Base-by-base conservation (phyloP, 1,139 yeast genomes). In the Saccharomyces hybrid region DNA sequence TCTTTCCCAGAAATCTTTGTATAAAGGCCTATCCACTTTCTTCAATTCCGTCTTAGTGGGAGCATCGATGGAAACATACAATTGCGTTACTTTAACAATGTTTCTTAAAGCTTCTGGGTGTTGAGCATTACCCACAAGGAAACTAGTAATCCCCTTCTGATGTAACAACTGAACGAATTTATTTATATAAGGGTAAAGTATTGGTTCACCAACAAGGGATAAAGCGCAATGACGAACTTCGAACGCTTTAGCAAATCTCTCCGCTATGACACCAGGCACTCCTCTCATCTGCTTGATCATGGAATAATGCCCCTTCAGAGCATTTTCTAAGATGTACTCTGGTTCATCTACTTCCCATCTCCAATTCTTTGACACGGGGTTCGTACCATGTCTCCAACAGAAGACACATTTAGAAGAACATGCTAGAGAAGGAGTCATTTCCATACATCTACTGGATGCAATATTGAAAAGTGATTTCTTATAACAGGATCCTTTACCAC, bases 371-470 rank as follows among this genome's bases (percentile, higher is more conserved):
- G 97, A 97, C 1, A 91, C 97, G 0, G 98, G 98, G 65, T 90
- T 91, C 3, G 97, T 90, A 50, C 97, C 97, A 68, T 91, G 97
- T 68, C 98, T 80, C 98, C 98, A 90, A 73, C 98, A 90, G 68
- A 90, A 90, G 2, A 90, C 97, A 77, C 98, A 90, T 70, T 90
- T 90, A 69, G 90, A 90, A 9, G 97, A 88, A 70, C 98, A 90
- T 5, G 97, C 93, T 56, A 90, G 75, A 1, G 96, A 86, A 1
- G 98, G 97, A 0, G 98, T 90, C 2, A 97, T 83, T 69, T 90
- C 98, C 97, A 90, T 90, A 73, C 98, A 91, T 58, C 91, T 75
- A 71, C 93, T 97, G 1, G 95, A 86, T 58, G 79, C 81, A 63
- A 90, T 90, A 28, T 97, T 97, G 69, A 91, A 90, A 65, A 90